Evolutionary conservation across 345 rosid genomes (phyloP), one percentile per base, ranked within the genome.

Genomic region (Bruguiera sexangula): DNA sequence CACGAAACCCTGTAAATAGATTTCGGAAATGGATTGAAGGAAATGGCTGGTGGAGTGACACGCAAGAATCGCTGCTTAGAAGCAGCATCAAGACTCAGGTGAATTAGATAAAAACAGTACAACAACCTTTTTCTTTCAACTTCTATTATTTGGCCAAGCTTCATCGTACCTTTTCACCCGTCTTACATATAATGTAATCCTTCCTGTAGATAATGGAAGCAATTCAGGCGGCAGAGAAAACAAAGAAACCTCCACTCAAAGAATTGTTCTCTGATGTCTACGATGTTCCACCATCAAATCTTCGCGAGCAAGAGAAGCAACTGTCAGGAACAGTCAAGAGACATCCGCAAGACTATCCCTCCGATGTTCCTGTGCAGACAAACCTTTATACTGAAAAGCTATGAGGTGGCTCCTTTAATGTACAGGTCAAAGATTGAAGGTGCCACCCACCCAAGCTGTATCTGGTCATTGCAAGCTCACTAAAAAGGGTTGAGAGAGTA

Each of bases 11-110:
- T 3, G 91, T 89, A n/a, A 81, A 69, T 62, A 85, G 86, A 59
- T 89, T 83, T 60, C 80, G 77, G 61, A 87, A 81, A 69, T 91
- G 95, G 95, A 75, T 89, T 1, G 89, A 80, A 60, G 71, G 62
- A 48, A 89, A 85, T 48, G 89, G 89, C 21, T 91, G 97, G 97
- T 91, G 96, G 97, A 82, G 75, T 34, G 91, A 82, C 8, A 63
- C 74, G 24, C 82, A 79, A 39, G 97, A 91, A 76, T 60, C 85
- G 0, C 78, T 85, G 77, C 85, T 82, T 31, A 80, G 96, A 76
- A 75, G 70, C 53, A 67, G 60, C 76, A 27, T 81, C 34, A 89
- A 77, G 76, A 86, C 85, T 51, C 81, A 89, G 89, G 95, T 83
- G 36, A 68, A 48, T 31, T 22, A 71, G 60, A 16, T 5, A 43